Conservation (phyloP, 2,329 filamentous ascomycete species). For the Phoma sp. region DNA sequence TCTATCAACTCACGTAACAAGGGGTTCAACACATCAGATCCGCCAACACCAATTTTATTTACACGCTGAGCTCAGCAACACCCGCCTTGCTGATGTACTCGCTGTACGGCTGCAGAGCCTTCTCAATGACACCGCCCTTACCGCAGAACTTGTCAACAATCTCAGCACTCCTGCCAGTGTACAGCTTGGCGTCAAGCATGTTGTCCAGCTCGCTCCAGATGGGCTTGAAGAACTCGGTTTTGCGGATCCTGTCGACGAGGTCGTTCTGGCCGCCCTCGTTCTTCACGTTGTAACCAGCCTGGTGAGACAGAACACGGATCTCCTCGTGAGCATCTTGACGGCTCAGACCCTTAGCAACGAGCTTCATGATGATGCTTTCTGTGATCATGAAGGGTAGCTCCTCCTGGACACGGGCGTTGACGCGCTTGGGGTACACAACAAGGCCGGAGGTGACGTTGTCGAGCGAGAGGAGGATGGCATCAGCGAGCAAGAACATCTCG, state of each 20-base stretch:
- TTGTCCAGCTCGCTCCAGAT: slow-evolving; percentile 72
- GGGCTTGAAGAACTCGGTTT: slow-evolving; percentile 73
- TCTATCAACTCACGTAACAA: slow-evolving; percentile 3
- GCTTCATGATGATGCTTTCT: slow-evolving; percentile 64
- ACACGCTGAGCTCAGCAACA: slow-evolving; percentile 43
- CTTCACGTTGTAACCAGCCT: slow-evolving; percentile 75
- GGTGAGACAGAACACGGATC: slow-evolving; percentile 78
- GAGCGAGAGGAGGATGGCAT: slow-evolving; percentile 68
- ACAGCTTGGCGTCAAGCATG: slow-evolving; percentile 68
- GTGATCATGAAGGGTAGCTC: slow-evolving; percentile 90
- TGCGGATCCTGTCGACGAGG: slow-evolving; percentile 77
- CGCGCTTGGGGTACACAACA: slow-evolving; percentile 76
- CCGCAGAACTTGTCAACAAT: slow-evolving; percentile 35
- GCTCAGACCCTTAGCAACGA: slow-evolving; percentile 72
- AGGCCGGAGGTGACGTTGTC: slow-evolving; percentile 76
- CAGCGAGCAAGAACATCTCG: slow-evolving; percentile 56
- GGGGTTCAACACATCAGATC: background rate
- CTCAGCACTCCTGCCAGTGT: slow-evolving; percentile 59
- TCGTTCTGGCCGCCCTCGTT: slow-evolving; percentile 78
- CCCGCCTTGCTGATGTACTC: slow-evolving; percentile 50
- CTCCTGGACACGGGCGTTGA: slow-evolving; percentile 68
- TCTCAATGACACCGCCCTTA: slow-evolving; percentile 21
- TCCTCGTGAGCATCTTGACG: slow-evolving; percentile 86
- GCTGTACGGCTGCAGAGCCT: slow-evolving; percentile 58
- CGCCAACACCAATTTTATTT: background rate